These are phyloP conservation scores for Prunus salicina DNA, from an alignment of 306 rosid species.

Conservation along the genomic window DNA sequence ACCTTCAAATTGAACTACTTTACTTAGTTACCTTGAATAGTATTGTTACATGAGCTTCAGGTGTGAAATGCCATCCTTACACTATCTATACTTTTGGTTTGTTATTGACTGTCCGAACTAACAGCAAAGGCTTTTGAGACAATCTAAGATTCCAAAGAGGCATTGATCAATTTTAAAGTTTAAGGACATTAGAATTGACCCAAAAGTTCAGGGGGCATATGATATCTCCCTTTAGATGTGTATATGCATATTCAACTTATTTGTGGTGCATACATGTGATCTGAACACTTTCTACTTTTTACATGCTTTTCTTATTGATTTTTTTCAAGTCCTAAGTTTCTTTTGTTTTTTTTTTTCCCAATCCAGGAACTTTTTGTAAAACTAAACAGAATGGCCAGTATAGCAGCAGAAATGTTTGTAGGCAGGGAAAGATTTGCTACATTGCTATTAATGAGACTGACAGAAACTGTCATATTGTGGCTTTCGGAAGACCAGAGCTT, in stretches of 20 bases:
- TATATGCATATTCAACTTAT: background rate
- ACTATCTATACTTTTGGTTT: background rate
- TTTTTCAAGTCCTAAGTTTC: constrained; percentile 20
- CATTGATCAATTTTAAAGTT: background rate
- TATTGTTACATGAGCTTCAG: background rate
- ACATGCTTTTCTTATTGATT: background rate
- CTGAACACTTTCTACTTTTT: background rate
- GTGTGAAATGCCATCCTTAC: background rate
- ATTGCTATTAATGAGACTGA: constrained; percentile 90
- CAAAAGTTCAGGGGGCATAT: background rate
- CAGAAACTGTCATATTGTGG: constrained; percentile 97
- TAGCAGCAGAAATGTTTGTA: constrained; percentile 94
- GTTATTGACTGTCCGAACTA: background rate
- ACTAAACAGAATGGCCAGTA: constrained; percentile 78
- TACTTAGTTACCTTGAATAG: background rate
- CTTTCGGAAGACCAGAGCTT: constrained; percentile 95
- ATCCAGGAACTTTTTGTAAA: constrained; percentile 86
- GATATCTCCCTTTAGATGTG: background rate
- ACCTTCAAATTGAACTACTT: background rate
- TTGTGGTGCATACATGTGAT: background rate
- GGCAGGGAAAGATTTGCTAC: constrained; percentile 96
- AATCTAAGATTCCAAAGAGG: background rate
- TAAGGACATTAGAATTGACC: background rate
- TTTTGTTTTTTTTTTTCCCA: constrained; percentile 24
- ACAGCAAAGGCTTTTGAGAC: background rate